These are phyloP conservation scores for Nadsonia starkeyi-henricii DNA, from an alignment of 1,139 yeast species.

Conservation along the genomic window DNA sequence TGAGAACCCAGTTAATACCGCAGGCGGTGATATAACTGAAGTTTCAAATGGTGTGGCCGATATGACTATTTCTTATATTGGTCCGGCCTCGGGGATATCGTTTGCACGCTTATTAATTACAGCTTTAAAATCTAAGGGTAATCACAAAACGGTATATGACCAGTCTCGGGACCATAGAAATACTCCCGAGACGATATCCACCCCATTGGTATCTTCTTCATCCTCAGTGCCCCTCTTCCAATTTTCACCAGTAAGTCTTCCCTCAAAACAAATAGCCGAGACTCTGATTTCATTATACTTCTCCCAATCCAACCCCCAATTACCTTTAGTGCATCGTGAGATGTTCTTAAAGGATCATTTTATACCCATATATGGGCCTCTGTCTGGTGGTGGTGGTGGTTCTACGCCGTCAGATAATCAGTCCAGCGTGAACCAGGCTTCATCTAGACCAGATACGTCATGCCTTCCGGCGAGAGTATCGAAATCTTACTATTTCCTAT, in stretches of 20 bases:
- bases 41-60: too few relatives aligned
- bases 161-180: too few relatives aligned
- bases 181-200: too few relatives aligned
- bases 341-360: slow-evolving; percentile 52
- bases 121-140: background rate
- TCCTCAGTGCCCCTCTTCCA: too few relatives aligned
- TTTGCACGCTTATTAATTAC: background rate
- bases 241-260: slow-evolving; percentile 27
- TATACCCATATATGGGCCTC: slow-evolving; percentile 63
- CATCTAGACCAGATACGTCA: too few relatives aligned
- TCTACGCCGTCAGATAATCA: background rate
- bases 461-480: background rate
- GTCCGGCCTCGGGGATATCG: background rate
- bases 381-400: slow-evolving; percentile 35
- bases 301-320: slow-evolving; percentile 66
- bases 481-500: slow-evolving; percentile 41
- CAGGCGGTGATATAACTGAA: too few relatives aligned
- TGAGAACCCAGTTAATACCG: too few relatives aligned
- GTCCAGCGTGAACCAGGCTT: background rate
- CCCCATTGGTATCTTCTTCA: too few relatives aligned
- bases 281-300: slow-evolving; percentile 53
- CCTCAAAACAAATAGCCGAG: slow-evolving; percentile 60
- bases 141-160: background rate
- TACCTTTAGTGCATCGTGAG: slow-evolving; percentile 74
- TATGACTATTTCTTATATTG: background rate